Conservation (phyloP, 768 basidiomycete species). For the Tylopilus felleus region DNA sequence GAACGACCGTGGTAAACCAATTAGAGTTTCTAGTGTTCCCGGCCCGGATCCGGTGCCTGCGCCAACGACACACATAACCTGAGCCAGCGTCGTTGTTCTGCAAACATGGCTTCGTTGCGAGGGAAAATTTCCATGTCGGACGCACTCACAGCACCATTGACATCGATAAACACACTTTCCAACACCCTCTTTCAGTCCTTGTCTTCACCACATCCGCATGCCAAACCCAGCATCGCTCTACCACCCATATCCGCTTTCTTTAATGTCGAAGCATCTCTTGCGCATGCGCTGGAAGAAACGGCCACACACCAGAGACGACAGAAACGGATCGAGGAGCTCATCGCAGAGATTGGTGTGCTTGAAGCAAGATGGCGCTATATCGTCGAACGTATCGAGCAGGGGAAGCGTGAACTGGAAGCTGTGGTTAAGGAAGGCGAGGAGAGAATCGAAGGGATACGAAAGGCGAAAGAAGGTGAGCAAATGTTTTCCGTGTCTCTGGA, state of each 20-base stretch:
- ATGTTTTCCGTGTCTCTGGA: not conserved
- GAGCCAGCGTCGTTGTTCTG: not conserved
- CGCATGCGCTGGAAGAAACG: slow-evolving; percentile 60
- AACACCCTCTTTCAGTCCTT: slow-evolving; percentile 70
- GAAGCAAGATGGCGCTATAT: slow-evolving; percentile 68
- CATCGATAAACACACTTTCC: slow-evolving; percentile 58
- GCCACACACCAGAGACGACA: slow-evolving; percentile 75
- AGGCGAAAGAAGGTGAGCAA: slow-evolving; percentile 63
- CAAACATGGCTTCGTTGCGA: slow-evolving; percentile 7
- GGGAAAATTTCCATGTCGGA: slow-evolving; percentile 48
- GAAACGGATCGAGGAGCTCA: slow-evolving; percentile 65
- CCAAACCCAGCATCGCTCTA: slow-evolving; percentile 33
- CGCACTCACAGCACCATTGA: slow-evolving; percentile 58
- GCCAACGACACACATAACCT: not conserved
- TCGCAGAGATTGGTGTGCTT: slow-evolving; percentile 64
- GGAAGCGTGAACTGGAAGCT: slow-evolving; percentile 64
- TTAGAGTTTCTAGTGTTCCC: too few relatives aligned
- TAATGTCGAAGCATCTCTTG: slow-evolving; percentile 60
- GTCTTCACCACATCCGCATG: slow-evolving; percentile 52
- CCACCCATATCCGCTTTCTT: slow-evolving; percentile 56
- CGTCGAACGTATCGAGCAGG: slow-evolving; percentile 60
- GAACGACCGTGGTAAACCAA: too few relatives aligned
- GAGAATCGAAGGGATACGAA: slow-evolving; percentile 62
- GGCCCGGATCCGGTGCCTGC: too few relatives aligned
- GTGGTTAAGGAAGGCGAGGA: slow-evolving; percentile 76